phyloP scores from a whole-genome alignment of 1,284 basidiomycete genomes.

The Ceratobasidium papillatum region DNA sequence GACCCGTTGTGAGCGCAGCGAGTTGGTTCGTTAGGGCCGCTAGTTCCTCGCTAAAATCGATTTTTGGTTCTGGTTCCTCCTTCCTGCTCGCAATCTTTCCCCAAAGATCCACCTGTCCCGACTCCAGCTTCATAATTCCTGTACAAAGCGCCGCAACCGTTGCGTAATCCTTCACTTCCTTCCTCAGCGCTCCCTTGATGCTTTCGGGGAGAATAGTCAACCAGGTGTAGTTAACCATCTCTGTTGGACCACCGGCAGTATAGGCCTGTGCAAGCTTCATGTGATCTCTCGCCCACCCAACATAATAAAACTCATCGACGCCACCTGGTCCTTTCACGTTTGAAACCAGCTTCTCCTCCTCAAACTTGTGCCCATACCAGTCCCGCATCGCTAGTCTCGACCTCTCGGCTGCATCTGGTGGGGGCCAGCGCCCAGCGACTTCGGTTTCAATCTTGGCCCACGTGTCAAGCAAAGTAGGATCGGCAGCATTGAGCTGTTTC shows the following conservation, averaged over 20 bases:
- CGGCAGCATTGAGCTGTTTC: no score
- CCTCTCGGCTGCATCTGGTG: background rate
- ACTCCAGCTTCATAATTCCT: background rate
- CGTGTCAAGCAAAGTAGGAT: no score
- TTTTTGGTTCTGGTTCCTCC: no score
- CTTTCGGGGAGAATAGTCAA: background rate
- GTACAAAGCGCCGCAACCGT: background rate
- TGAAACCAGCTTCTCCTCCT: background rate
- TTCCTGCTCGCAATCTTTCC: no score
- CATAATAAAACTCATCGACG: background rate
- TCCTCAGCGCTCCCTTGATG: conserved; percentile 9
- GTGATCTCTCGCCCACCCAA: background rate
- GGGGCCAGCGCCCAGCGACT: no score
- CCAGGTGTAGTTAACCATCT: background rate
- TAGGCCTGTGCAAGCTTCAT: background rate
- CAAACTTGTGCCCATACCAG: background rate
- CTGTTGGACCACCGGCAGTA: no score
- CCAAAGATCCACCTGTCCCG: no score
- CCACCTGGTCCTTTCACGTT: background rate
- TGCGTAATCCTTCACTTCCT: background rate
- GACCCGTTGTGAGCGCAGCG: no score
- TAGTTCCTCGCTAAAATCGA: no score
- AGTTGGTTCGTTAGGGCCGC: no score
- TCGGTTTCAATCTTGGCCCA: no score
- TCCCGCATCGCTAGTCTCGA: background rate